Base-by-base conservation (phyloP, 164 flowering plant genomes). In the Euptelea pleiosperma region DNA sequence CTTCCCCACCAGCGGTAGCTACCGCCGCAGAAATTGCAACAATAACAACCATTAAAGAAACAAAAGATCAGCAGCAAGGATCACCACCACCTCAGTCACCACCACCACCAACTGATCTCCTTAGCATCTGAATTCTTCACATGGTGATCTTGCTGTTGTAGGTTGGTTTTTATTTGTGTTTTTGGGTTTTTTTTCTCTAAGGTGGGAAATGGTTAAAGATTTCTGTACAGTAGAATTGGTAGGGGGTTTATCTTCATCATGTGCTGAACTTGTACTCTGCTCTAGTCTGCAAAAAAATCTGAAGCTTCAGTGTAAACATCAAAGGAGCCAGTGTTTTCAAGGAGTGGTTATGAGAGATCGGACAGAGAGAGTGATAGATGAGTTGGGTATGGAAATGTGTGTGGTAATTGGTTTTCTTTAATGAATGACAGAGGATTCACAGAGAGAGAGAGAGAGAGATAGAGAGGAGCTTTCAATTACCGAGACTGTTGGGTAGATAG, bases 71-170 rank as follows among this genome's bases (percentile, higher is more conserved):
- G 41, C 78, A 67, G 28, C 76, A 54, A 8, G 55, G 47, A 39
- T 34, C 52, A 25, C 72, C 61, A 36, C 66, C 75, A 12, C 70
- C 76, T 1, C 79, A 62, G 47, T 75, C 87, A 11, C 81, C 88
- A 5, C 85, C 96, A 14, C 77, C 88, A 5, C 85, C 96, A 14
- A 76, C 87, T 0, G 96, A 91, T 79, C 95, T 91, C 29, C 98
- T 91, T 37, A 86, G 95, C 85, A 89, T 89, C 28, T 87, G 73
- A 81, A 60, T 57, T 34, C 31, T 52, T 30, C 1, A 36, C 9
- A 36, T 24, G n/a, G 52, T 39, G n/a, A n/a, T 24, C 47, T 60
- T 66, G 49, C 50, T 51, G 62, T 70, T 70, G 69, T n/a, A n/a
- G 70, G 36, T 62, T 52, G 57, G 19, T 50, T 62, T 21, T 46